phyloP scores from a whole-genome alignment of 2,329 filamentous ascomycete genomes.

The Penicillium nordicum region DNA sequence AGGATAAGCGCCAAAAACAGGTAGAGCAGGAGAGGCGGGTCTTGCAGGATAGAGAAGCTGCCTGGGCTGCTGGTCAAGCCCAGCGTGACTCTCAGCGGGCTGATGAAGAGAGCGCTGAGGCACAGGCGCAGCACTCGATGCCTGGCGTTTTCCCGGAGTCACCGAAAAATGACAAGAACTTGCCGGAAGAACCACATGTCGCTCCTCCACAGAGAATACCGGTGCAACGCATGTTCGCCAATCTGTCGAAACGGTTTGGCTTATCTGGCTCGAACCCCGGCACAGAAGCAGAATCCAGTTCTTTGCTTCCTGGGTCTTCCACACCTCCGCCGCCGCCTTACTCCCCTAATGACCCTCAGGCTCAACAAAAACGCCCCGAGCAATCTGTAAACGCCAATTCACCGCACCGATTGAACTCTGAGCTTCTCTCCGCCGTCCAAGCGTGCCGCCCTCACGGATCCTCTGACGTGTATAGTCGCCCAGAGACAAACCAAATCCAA shows the following conservation, averaged over 20 bases:
- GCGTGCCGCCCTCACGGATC: slow-evolving; percentile 75
- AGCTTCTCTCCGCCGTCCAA: slow-evolving; percentile 71
- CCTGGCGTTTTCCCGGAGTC: slow-evolving; percentile 72
- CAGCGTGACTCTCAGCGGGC: slow-evolving; percentile 34
- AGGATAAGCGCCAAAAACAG: slow-evolving; percentile 71
- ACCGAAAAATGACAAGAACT: slow-evolving; percentile 48
- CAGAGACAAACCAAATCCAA: slow-evolving; percentile 68
- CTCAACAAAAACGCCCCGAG: slow-evolving; percentile 25
- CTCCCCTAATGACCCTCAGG: slow-evolving; percentile 34
- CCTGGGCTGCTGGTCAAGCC: slow-evolving; percentile 44
- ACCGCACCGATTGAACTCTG: slow-evolving; percentile 43
- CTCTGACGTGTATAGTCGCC: slow-evolving; percentile 67
- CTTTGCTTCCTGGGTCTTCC: slow-evolving; percentile 20
- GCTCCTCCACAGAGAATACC: slow-evolving; percentile 24
- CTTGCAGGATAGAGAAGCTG: slow-evolving; percentile 59
- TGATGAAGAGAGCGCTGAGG: slow-evolving; percentile 23
- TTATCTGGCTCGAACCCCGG: slow-evolving; percentile 41
- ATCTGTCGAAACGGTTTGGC: slow-evolving; percentile 64
- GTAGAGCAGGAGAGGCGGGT: slow-evolving; percentile 68
- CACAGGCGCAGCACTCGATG: slow-evolving; percentile 53
- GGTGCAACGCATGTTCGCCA: slow-evolving; percentile 62
- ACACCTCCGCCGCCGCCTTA: slow-evolving; percentile 44
- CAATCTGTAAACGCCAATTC: slow-evolving; percentile 32
- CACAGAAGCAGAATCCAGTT: slow-evolving; percentile 23
- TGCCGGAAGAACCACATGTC: slow-evolving; percentile 19